Evolutionary conservation across 495 filamentous ascomycete genomes (phyloP).

Genomic region (Clavariopsis aquatica): DNA sequence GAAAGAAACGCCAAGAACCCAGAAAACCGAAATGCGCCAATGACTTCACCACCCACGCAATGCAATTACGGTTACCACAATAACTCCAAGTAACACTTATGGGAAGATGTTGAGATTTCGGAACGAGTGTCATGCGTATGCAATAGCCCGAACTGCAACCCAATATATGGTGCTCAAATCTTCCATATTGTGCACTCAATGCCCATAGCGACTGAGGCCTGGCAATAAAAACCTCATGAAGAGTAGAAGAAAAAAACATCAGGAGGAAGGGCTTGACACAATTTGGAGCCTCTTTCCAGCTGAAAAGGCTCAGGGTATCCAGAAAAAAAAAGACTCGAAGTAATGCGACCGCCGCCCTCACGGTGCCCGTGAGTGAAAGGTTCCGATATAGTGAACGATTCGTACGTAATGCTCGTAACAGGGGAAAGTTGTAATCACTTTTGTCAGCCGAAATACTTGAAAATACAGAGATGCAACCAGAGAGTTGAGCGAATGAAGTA

Average conservation of each 20-base stretch:
- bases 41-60: conserved; percentile 32
- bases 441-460: conserved; percentile 18
- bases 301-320: conserved; percentile 29
- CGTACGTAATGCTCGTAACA: conserved; percentile 14
- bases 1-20: conserved; percentile 15
- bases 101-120: conserved; percentile 2
- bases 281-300: conserved; percentile 23
- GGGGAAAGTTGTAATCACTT: conserved; percentile 29
- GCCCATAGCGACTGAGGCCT: background rate
- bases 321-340: conserved; percentile 27
- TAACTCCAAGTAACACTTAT: conserved; percentile 14
- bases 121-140: conserved; percentile 6
- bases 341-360: conserved; percentile 23
- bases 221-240: background rate
- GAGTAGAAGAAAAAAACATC: background rate
- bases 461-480: conserved; percentile 25
- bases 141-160: conserved; percentile 7
- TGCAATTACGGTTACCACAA: conserved; percentile 29
- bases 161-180: conserved; percentile 12
- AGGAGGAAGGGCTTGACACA: background rate
- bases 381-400: conserved; percentile 18
- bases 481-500: background rate
- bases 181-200: background rate
- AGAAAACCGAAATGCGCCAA: conserved; percentile 16
- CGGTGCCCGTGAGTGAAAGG: background rate